Percentiles rank a stretch among this genome's conserved stretches.
Evolutionary conservation across 768 basidiomycete genomes (phyloP).

Genomic region (Psilocybe cubensis): DNA sequence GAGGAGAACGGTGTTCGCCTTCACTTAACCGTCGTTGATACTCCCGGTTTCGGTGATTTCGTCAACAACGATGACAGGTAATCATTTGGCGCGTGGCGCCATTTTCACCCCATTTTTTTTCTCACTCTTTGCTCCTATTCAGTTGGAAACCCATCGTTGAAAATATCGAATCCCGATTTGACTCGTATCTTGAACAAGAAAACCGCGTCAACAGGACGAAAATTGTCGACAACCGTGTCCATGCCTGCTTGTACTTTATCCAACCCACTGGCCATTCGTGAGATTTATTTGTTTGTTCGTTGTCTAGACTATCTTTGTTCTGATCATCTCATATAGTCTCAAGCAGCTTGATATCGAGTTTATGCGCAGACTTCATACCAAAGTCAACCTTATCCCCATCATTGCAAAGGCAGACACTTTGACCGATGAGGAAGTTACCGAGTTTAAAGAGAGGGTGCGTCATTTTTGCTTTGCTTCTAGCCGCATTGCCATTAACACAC

Average conservation of each 20-base stretch:
- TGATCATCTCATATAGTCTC: constrained; percentile 52
- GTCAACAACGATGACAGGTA: constrained; percentile 99
- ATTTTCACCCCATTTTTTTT: constrained; percentile 17
- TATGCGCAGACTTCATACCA: constrained; percentile 96
- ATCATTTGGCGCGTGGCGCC: constrained; percentile 22
- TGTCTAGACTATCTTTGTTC: background rate
- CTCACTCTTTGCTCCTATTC: constrained; percentile 21
- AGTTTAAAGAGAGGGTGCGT: constrained; percentile 91
- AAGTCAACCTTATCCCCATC: constrained; percentile 97
- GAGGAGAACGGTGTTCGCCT: constrained; percentile 98
- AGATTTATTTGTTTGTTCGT: constrained; percentile 35
- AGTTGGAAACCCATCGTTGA: constrained; percentile 99
- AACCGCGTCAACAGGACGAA: constrained; percentile 96
- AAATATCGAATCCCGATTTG: constrained; percentile 97
- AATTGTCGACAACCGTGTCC: constrained; percentile 95
- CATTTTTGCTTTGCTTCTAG: background rate
- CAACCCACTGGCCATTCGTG: constrained; percentile 98
- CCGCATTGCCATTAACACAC: constrained; percentile 6
- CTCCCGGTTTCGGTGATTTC: constrained; percentile 98
- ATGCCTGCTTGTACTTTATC: constrained; percentile 99
- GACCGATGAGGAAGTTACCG: constrained; percentile 92
- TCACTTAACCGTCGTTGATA: constrained; percentile 98
- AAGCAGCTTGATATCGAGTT: constrained; percentile 99
- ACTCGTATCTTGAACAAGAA: constrained; percentile 97
- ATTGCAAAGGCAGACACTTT: constrained; percentile 98